Base-by-base conservation (phyloP, 768 basidiomycete species). In the Agrocybe pediades region DNA sequence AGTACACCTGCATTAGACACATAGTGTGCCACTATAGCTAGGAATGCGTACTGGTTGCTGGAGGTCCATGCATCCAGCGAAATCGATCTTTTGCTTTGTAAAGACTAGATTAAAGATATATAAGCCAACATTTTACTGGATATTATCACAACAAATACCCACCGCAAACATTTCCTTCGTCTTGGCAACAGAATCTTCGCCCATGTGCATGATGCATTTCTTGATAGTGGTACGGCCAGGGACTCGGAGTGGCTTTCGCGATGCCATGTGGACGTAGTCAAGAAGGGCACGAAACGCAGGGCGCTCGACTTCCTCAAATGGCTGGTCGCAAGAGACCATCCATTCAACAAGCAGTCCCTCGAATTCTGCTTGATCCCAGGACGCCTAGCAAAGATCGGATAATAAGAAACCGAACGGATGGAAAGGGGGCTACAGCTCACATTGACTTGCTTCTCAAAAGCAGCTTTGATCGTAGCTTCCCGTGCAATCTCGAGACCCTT, bases 61-160 rank as follows among this genome's bases (percentile, higher is more conserved):
- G 69, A 69, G 0, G 67, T 69, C 69, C 69, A 71, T 8, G 68
- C 62, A 46, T 71, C 68, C 3, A 71, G 60, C 0, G 67, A 70
- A 2, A 71, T 53, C 9, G 42, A 33, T 11, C 65, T 44, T 21
- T 63, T 62, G 3, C 55, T 43, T 6, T 49, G 25, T 9, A 64
- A 26, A 9, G 51, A 33, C 54, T 62, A 26, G 24, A 45, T 41
- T 23, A 27, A 16, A 43, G 17, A 8, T 25, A 16, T 11, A 21
- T 0, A 8, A 19, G n/a, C n/a, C n/a, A 29, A 15, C 25, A 6
- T 11, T 29, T 2, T 16, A 13, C 3, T 9, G 21, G 16, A 4
- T 16, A 19, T 16, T 3, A 2, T 30, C 2, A 21, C 23, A 27
- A 36, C 23, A 11, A 2, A 43, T 9, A 39, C 36, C 17, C 36